Base-by-base conservation (phyloP, 73 alveolate species). In the Diophrys appendiculata region DNA sequence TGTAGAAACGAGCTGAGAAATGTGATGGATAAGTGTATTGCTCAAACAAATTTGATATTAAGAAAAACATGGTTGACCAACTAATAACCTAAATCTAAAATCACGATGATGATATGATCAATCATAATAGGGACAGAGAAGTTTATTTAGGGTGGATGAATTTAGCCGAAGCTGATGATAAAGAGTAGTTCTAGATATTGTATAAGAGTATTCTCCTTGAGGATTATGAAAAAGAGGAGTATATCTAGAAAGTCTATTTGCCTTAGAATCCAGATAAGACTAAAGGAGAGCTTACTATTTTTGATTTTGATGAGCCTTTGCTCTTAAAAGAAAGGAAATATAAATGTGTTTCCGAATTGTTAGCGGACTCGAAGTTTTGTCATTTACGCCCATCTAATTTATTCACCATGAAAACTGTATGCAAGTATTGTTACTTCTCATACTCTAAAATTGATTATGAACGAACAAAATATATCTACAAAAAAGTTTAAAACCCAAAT, bases 141-240 rank as follows among this genome's bases (percentile, higher is more conserved):
- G 85, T 76, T 22, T 76, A 54, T 76, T 68, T 76, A 22, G 77
- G 77, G 1, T 76, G 85, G 85, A 76, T 76, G 32, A 76, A 76
- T 65, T 76, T 76, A 24, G 76, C 76, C n/a, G 75, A 74, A 55
- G 5, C 54, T 11, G 83, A 43, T 5, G 64, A 56, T 74, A 25
- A 56, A 2, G 32, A 54, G n/a, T 54, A 72, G 32, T 64, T 76
- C 24, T 18, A 30, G 13, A 26, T 76, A 22, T 77, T 74, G 1
- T 67, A 56, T 31, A 76, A 76, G 35, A 64, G 78, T 27, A 65
- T 76, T 5, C 32, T 76, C 31, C 69, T 76, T 26, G 85, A 76
- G 34, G 29, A 65, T n/a, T 69, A 76, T 30, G 85, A 76, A 33
- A 65, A 77, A 76, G 35, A n/a, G 2, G n/a, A 76, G 3, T 76